Evolutionary conservation across 768 basidiomycete species (phyloP), one percentile per base, ranked within the genome.

Genomic region (Candolleomyces eurysporus): DNA sequence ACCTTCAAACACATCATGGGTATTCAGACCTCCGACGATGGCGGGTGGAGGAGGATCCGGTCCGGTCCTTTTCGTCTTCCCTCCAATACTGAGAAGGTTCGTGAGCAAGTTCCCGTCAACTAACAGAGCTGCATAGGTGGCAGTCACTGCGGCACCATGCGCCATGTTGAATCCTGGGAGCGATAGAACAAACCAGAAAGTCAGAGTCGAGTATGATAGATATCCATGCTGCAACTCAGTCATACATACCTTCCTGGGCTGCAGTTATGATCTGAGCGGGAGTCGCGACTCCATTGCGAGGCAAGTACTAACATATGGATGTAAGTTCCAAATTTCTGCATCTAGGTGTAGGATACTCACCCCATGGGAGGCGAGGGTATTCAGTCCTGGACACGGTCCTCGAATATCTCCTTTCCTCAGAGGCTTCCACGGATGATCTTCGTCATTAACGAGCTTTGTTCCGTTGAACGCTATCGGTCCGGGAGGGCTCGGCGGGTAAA

Each of bases 371-470:
- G 67, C 65, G 26, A 68, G 63, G 0, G 67, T 68, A 39, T 68
- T 68, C 56, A 68, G 51, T 5, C 67, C 67, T 45, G 67, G 65
- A 26, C 65, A 68, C 14, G 67, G 67, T 13, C 67, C 67, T 19
- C 67, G 64, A 21, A 63, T 60, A 43, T 66, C 68, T 0, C 53
- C 62, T 1, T 26, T 21, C 13, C 48, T n/a, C 21, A 62, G 60
- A 14, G 63, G 52, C 57, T 50, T 60, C 58, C 59, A 69, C 22
- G 68, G 68, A 48, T 69, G 68, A 31, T 40, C 14, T 13, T 39
- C 16, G 42, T 65, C 61, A 19, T 65, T 48, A 5, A 65, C 57
- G 5, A 65, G 64, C 52, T 63, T 65, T 7, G 62, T 61, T 5
- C 64, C 64, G 17, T 50, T 61, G 53, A 49, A 63, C 6, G 32